Evolutionary conservation across 495 filamentous ascomycete genomes (phyloP), one percentile per base, ranked within the genome.

Genomic region (Xylaria intraflava): DNA sequence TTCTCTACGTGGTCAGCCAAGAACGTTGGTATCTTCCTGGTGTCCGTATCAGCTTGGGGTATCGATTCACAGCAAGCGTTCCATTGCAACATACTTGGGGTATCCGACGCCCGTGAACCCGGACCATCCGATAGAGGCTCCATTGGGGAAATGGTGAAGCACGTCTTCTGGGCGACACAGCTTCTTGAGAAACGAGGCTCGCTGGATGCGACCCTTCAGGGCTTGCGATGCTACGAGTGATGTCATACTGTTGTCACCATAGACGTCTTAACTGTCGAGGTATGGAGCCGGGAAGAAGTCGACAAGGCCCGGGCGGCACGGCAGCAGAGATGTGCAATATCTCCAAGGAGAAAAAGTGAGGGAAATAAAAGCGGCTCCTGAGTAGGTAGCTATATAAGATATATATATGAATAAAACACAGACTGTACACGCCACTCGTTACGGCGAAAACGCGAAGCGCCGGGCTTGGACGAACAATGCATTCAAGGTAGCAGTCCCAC

Each of bases 21-120:
- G 58, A 86, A 88, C 9, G 83, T 88, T 14, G 90, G 90, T 46
- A 93, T 81, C 72, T 86, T 90, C 70, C 87, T 93, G 59, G 12
- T 38, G 30, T 64, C 36, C 62, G 55, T 42, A 46, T 63, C 48
- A 53, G 63, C 31, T 19, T 29, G 7, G 27, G 24, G 17, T 27
- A 9, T 4, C 0, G 35, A 35, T 10, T n/a, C 2, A 2, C 14
- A 33, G 31, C 31, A 33, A 11, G 31, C 27, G 9, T 35, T 12
- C 10, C 31, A 20, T 20, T 42, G 11, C 9, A 35, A 78, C 85
- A 39, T 75, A 86, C 86, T 93, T 93, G 46, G 88, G 88, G 70
- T 94, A 94, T 48, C 90, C 90, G 47, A 92, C 88, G 61, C 88
- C 90, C 22, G 90, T 95, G 68, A 95, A 95, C 22, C 90, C 90